phyloP scores from a whole-genome alignment of 2,329 filamentous ascomycete genomes.

The Camillea tinctor region DNA sequence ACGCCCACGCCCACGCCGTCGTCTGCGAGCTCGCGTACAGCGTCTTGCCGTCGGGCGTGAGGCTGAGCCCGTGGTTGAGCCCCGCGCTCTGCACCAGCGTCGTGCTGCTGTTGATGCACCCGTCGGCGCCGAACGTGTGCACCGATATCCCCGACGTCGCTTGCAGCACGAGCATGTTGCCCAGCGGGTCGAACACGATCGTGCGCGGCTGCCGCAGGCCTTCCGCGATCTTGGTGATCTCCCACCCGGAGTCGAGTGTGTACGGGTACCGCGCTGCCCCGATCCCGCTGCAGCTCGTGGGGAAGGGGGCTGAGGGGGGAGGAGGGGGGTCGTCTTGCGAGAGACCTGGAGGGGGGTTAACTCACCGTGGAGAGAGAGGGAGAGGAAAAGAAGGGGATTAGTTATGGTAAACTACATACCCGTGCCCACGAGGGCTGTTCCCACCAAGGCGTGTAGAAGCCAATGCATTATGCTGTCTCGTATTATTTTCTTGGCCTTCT shows the following conservation, averaged over 20 bases:
- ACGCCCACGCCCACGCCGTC: slow-evolving; percentile 54
- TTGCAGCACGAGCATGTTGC: slow-evolving; percentile 30
- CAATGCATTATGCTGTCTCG: slow-evolving; percentile 8
- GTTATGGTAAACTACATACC: slow-evolving; percentile 3
- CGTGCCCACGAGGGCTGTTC: slow-evolving; percentile 8
- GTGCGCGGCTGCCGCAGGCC: slow-evolving; percentile 28
- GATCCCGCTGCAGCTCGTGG: slow-evolving; percentile 24
- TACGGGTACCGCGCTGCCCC: slow-evolving; percentile 21
- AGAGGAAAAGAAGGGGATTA: background rate
- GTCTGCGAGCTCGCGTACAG: slow-evolving; percentile 47
- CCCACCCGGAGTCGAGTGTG: slow-evolving; percentile 27
- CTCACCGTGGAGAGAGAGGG: slow-evolving; percentile 41
- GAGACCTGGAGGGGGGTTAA: slow-evolving; percentile 8
- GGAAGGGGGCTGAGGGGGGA: slow-evolving; percentile 21
- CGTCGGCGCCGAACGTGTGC: slow-evolving; percentile 27
- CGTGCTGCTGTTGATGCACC: slow-evolving; percentile 29
- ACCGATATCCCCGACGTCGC: slow-evolving; percentile 29
- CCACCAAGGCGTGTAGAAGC: slow-evolving; percentile 4
- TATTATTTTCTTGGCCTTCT: background rate
- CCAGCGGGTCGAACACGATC: slow-evolving; percentile 28
- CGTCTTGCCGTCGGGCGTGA: slow-evolving; percentile 39
- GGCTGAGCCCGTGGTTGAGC: slow-evolving; percentile 44
- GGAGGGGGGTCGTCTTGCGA: slow-evolving; percentile 13
- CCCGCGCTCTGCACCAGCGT: slow-evolving; percentile 22
- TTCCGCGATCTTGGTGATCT: slow-evolving; percentile 29